A percentile compares a stretch with the other conserved stretches of the same genome.
These are phyloP conservation scores for Globisporangium middletonii DNA, from an alignment of 352 stramenopile genomes.

Conservation along the genomic window DNA sequence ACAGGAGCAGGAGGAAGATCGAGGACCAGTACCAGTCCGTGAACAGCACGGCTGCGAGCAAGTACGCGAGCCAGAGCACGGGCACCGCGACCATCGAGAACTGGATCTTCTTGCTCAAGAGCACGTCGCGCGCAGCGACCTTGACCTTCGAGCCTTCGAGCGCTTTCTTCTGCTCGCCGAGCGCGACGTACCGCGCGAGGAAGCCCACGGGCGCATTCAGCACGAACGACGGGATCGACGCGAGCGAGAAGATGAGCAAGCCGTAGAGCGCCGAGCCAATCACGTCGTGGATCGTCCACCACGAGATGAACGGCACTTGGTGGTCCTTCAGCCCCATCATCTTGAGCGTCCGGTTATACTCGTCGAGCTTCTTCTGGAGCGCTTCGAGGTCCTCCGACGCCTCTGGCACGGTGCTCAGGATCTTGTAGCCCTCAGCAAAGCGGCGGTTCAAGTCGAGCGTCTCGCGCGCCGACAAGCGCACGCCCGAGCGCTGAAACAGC, in stretches of 20 bases:
- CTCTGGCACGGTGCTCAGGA: slow-evolving; percentile 63
- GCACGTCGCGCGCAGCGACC: slow-evolving; percentile 83
- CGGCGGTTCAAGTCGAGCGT: slow-evolving; percentile 90
- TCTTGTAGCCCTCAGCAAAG: slow-evolving; percentile 88
- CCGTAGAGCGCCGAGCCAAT: slow-evolving; percentile 85
- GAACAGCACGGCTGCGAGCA: slow-evolving; percentile 69
- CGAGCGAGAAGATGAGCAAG: slow-evolving; percentile 80
- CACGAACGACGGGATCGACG: slow-evolving; percentile 88
- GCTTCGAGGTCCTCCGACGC: slow-evolving; percentile 48
- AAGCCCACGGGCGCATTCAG: slow-evolving; percentile 89
- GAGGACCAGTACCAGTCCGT: slow-evolving; percentile 86
- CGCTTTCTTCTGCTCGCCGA: slow-evolving; percentile 75
- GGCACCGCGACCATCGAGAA: slow-evolving; percentile 90
- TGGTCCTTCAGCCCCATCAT: slow-evolving; percentile 89
- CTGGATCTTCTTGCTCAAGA: slow-evolving; percentile 92
- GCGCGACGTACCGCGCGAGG: slow-evolving; percentile 72
- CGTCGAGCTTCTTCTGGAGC: slow-evolving; percentile 73
- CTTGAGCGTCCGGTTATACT: slow-evolving; percentile 82
- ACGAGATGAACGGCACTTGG: slow-evolving; percentile 84
- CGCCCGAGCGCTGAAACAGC: slow-evolving; percentile 90
- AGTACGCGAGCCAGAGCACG: slow-evolving; percentile 83
- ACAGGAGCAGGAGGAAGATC: slow-evolving; percentile 69
- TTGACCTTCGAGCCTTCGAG: slow-evolving; percentile 89
- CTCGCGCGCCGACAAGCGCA: slow-evolving; percentile 82
- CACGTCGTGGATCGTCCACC: slow-evolving; percentile 86